These are phyloP conservation scores for Antitrichia curtipendula DNA, from an alignment of 225 moss, liverwort and hornwort species.

Conservation along the genomic window DNA sequence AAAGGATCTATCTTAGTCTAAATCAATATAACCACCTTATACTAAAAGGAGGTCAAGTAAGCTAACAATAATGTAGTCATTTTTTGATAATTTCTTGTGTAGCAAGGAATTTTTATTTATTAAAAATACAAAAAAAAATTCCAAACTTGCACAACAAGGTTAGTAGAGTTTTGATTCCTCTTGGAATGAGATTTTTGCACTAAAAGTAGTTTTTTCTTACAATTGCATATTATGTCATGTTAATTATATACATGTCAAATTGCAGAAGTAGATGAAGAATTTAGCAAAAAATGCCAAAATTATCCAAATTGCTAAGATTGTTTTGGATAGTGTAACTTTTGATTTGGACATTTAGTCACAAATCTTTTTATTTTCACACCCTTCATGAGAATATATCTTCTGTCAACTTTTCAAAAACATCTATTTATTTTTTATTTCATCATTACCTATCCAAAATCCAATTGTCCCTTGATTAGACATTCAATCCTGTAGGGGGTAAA, in stretches of 20 bases:
- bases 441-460: no score
- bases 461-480: no score
- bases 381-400: no score
- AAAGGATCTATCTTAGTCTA: not conserved
- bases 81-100: not conserved
- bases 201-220: not conserved
- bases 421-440: no score
- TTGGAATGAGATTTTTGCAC: not conserved
- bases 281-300: not conserved
- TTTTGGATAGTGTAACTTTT: no score
- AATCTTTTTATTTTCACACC: no score
- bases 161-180: not conserved
- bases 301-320: not conserved
- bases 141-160: not conserved
- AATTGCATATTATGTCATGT: not conserved
- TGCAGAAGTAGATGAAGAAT: no score
- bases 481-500: no score
- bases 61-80: fast-evolving
- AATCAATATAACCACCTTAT: no score
- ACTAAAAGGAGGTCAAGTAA: no score
- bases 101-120: no score
- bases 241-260: not conserved
- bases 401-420: no score
- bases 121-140: not conserved
- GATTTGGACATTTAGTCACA: fast-evolving